These are phyloP conservation scores for Stephania japonica DNA, from an alignment of 164 flowering plant species.

Conservation along the genomic window DNA sequence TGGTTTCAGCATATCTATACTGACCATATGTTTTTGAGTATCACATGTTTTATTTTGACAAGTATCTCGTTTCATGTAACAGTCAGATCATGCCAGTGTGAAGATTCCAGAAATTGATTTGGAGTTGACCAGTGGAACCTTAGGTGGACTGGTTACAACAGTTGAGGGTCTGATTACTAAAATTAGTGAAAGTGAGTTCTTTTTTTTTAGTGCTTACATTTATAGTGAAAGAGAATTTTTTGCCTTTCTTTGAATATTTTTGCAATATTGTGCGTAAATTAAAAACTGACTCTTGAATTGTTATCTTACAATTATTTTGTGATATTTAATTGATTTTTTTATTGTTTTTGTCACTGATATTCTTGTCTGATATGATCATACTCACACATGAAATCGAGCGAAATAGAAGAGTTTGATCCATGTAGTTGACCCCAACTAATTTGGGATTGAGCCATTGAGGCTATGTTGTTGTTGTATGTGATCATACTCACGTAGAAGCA, in stretches of 20 bases:
- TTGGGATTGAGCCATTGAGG: no score
- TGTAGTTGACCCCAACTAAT: no score
- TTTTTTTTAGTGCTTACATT: neutral
- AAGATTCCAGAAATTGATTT: slow-evolving; percentile 77
- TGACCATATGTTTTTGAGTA: neutral
- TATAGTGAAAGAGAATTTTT: no score
- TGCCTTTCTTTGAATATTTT: no score
- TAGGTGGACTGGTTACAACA: slow-evolving; percentile 90
- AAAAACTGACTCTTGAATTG: neutral
- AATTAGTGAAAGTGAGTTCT: slow-evolving; percentile 79
- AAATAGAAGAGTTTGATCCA: no score
- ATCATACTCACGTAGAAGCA: no score
- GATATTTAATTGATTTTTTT: neutral
- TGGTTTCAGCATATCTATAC: no score
- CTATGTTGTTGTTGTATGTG: no score
- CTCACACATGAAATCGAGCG: no score
- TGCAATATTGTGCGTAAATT: neutral
- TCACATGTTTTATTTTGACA: slow-evolving; percentile 13
- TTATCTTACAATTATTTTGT: neutral
- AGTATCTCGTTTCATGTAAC: slow-evolving; percentile 11
- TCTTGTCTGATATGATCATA: neutral
- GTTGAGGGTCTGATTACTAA: slow-evolving; percentile 83
- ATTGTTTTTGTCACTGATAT: neutral
- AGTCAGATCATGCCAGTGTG: slow-evolving; percentile 95
- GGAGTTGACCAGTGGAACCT: slow-evolving; percentile 86